Evolutionary conservation across 164 flowering plant genomes (phyloP).

Genomic region (Paratinospora sagittata): DNA sequence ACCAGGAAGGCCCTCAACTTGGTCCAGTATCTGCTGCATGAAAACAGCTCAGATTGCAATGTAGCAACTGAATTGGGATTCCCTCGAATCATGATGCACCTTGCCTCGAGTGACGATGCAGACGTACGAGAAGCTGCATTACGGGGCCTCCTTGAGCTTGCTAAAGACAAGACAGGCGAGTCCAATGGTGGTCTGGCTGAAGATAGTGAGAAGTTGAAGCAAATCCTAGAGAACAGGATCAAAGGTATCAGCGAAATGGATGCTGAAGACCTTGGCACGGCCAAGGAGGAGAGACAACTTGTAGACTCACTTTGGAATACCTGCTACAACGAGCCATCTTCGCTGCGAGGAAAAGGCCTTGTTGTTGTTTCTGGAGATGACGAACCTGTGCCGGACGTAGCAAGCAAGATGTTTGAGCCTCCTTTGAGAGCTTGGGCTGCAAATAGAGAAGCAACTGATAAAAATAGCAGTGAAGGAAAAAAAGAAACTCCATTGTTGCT

Average conservation of each 20-base stretch:
- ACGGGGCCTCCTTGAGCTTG: conserved; percentile 67
- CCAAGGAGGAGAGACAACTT: conserved; percentile 81
- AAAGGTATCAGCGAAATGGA: conserved; percentile 62
- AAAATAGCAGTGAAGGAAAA: conserved; percentile 27
- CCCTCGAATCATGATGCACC: conserved; percentile 76
- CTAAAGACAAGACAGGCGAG: conserved; percentile 30
- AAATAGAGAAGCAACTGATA: conserved; percentile 14
- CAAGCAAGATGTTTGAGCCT: conserved; percentile 68
- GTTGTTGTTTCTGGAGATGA: conserved; percentile 78
- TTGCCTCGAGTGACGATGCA: conserved; percentile 74
- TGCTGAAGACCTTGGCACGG: conserved; percentile 76
- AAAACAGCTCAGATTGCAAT: conserved; percentile 57
- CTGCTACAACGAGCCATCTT: conserved; percentile 75
- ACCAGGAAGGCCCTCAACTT: conserved; percentile 91
- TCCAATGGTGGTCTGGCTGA: conserved; percentile 21
- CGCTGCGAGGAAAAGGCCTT: conserved; percentile 71
- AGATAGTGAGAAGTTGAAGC: conserved; percentile 58
- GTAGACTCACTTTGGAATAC: conserved; percentile 80
- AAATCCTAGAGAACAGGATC: conserved; percentile 65
- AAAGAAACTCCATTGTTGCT: conserved; percentile 51
- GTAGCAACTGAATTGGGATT: conserved; percentile 66
- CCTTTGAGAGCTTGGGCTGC: conserved; percentile 69
- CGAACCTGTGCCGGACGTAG: conserved; percentile 80
- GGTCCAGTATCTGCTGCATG: conserved; percentile 74
- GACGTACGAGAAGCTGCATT: conserved; percentile 91